Evolutionary conservation across 23 red algal species (phyloP), one percentile per base, ranked within the genome.

Genomic region (Gracilaria caudata): DNA sequence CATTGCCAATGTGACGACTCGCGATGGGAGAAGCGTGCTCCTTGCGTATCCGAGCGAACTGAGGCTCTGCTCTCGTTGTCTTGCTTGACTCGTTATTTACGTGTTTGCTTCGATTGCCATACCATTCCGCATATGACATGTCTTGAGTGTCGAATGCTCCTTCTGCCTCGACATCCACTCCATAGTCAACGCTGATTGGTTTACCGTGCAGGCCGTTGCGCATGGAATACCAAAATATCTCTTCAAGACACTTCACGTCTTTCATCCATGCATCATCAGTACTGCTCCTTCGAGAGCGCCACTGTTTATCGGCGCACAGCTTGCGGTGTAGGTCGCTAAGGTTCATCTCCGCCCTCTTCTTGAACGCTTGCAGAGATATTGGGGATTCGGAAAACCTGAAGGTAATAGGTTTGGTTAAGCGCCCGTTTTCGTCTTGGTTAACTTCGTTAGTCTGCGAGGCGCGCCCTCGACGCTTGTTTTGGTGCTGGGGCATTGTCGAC

Each of bases 111-210:
- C 0, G 19, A 23, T 23, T 47, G 11, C 85, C 85, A 38, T 79
- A 79, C 85, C 85, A 89, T 29, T 82, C 77, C 60, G 66, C 61
- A 45, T 91, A 91, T 21, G 77, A 73, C 75, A 40, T 71, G 25
- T 76, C 60, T 28, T 68, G 65, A 2, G 70, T 64, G 40, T 89
- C 74, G 80, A 71, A 91, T 2, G 87, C 87, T 46, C 87, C 87
- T 75, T 91, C 87, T 12, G 63, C 77, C 35, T 91, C 87, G 30
- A 91, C 87, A 57, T 91, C 87, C 38, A 91, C 87, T 9, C 87
- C 87, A 45, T 91, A 91, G 20, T 54, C 38, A 19, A 91, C 76
- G 45, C 35, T 40, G 57, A 91, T 20, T 24, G 77, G 76, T 11
- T 81, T 38, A 17, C 87, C 87, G 9, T 81, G 37, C 0, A 91